Base-by-base conservation (phyloP, 192 early-diverging fungal genomes). In the Coemansia guatemalensis region DNA sequence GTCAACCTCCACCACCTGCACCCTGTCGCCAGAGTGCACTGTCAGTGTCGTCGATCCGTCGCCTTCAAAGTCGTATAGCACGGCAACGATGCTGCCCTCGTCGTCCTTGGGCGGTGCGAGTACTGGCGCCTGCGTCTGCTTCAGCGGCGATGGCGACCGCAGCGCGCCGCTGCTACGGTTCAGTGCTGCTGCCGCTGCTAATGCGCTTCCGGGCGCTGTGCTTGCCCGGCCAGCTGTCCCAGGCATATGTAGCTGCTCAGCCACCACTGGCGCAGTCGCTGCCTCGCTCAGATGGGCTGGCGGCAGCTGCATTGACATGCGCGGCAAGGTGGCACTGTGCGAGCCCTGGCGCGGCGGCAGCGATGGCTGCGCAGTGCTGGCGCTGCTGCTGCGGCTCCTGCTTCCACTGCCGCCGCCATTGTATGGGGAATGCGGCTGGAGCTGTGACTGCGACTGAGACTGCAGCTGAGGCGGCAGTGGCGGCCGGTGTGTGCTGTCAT, bases 51-150 rank as follows among this genome's bases (percentile, higher is more conserved):
- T 56, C 1, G 64, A 55, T 2, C 68, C 65, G 39, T 76, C 74
- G 35, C 74, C 74, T 14, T 70, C 74, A 66, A 69, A 76, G 57
- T 71, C 74, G 12, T 76, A 76, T 27, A 71, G 27, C 49, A 76
- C 64, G 2, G 64, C 26, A 17, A 60, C 62, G 1, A 52, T 44
- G 20, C 26, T 27, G 8, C 26, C 26, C 22, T 55, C 62, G 32
- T 44, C 23, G 5, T 7, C 23, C 30, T 44, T 17, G 18, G 12
- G 14, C 20, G 41, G 24, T 30, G 14, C 7, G 8, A 29, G 14
- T 54, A n/a, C 26, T 23, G 32, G 20, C 26, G 20, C 33, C 33
- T 1, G 39, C 51, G 20, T 8, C 8, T 26, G 39, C 56, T n/a
- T n/a, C 58, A 0, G 32, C 18, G 8, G 65, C 52, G n/a, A 20